phyloP scores from a whole-genome alignment of 2,329 filamentous ascomycete genomes.

The Alternaria sp. region DNA sequence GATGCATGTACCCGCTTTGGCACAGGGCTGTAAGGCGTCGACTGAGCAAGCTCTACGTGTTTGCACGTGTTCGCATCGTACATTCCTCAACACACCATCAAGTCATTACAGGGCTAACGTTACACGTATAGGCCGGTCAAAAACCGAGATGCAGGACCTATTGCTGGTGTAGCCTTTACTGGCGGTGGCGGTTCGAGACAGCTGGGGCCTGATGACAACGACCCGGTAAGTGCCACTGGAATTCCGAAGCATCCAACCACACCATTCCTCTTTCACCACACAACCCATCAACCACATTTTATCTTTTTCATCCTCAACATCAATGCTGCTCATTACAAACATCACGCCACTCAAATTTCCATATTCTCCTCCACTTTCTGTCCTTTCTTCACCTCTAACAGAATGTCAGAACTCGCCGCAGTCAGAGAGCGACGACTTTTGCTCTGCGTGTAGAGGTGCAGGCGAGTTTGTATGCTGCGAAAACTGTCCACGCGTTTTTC shows the following conservation, averaged over 20 bases:
- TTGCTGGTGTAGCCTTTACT: constrained; percentile 69
- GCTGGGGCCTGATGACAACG: constrained; percentile 65
- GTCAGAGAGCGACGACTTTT: constrained; percentile 84
- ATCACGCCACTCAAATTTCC: constrained; percentile 43
- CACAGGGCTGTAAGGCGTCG: constrained; percentile 37
- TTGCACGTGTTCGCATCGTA: constrained; percentile 40
- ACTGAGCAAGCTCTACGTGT: constrained; percentile 47
- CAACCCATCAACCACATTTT: constrained; percentile 43
- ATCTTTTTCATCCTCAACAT: constrained; percentile 39
- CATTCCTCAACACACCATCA: constrained; percentile 25
- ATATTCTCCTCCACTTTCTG: constrained; percentile 47
- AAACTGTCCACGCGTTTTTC: constrained; percentile 88
- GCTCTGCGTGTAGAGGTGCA: constrained; percentile 82
- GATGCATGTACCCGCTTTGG: constrained; percentile 37
- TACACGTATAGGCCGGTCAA: constrained; percentile 71
- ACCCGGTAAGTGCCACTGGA: constrained; percentile 60
- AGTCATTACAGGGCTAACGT: constrained; percentile 44
- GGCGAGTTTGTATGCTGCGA: constrained; percentile 94
- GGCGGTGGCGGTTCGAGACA: constrained; percentile 70
- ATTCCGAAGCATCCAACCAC: constrained; percentile 55
- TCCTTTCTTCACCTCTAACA: constrained; percentile 53
- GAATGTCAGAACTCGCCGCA: constrained; percentile 50
- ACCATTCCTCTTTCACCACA: constrained; percentile 51
- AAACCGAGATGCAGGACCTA: constrained; percentile 71
- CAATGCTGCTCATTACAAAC: constrained; percentile 45